Percentiles rank a stretch among this genome's conserved stretches.
Conservation (phyloP, 208 protist species). For the Trypanosoma theileri region DNA sequence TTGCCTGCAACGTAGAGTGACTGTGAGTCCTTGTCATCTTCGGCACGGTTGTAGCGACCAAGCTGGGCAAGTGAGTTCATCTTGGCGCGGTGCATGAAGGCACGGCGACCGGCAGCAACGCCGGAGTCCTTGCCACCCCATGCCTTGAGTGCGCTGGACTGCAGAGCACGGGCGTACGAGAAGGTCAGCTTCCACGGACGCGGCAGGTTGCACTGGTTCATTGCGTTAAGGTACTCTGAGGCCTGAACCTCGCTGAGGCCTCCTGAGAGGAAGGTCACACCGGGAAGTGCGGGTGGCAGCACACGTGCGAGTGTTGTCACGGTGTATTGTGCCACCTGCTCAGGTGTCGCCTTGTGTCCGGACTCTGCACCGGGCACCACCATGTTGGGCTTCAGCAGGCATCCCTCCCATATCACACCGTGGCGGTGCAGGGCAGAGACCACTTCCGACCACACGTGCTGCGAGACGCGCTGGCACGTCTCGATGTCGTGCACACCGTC, state of each 20-base stretch:
- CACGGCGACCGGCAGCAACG: conserved; percentile 40
- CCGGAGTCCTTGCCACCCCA: conserved; percentile 91
- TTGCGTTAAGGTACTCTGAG: conserved; percentile 95
- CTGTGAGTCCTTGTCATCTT: conserved; percentile 69
- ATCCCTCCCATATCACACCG: conserved; percentile 94
- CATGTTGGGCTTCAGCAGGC: conserved; percentile 98
- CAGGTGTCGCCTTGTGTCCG: conserved; percentile 54
- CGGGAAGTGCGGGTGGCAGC: conserved; percentile 93
- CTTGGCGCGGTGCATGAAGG: conserved; percentile 78
- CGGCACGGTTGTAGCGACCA: conserved; percentile 72
- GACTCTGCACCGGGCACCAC: conserved; percentile 89
- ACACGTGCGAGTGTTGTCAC: conserved; percentile 89
- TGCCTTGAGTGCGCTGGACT: conserved; percentile 88
- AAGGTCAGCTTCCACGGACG: conserved; percentile 94
- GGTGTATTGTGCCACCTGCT: conserved; percentile 89
- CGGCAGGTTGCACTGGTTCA: conserved; percentile 73
- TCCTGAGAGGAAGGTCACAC: conserved; percentile 96
- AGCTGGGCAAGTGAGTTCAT: conserved; percentile 85
- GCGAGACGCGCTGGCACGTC: conserved; percentile 74
- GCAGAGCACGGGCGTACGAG: conserved; percentile 95
- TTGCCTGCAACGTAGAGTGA: conserved; percentile 90
- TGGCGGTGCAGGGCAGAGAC: conserved; percentile 88
- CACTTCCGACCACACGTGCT: conserved; percentile 84
- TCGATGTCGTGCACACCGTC: conserved; percentile 95
- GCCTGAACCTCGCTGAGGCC: conserved; percentile 96